Base-by-base conservation (phyloP, 352 stramenopile species). In the Phytophthora idaei region DNA sequence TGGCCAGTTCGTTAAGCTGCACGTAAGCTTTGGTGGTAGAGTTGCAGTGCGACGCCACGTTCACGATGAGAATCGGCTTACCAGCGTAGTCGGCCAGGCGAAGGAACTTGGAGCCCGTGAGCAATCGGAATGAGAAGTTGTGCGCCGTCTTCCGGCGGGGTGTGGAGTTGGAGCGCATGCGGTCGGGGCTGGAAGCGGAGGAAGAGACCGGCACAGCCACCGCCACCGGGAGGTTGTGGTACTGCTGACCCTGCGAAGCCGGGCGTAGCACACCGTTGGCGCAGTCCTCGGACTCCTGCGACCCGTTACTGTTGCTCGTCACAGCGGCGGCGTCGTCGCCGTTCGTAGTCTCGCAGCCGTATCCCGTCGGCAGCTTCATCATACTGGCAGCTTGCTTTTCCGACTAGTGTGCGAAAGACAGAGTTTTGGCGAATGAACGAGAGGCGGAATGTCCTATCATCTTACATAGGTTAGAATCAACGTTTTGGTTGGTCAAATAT, bases 11-110 rank as follows among this genome's bases (percentile, higher is more conserved):
- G 52, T 90, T 93, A 11, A 93, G 75, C 71, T 91, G 80, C 55
- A 73, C 28, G 65, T 93, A 93, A 41, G 77, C 81, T 62, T 89
- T 90, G 50, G 76, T 80, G 14, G 85, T 93, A 36, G 85, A 91
- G 65, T 90, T 93, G 61, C 85, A 93, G 59, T 93, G 85, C 57
- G 85, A 93, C 62, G 85, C 85, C 27, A 93, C 85, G 64, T 93
- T 93, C 57, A 90, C 81, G 39, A 93, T 79, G 25, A 93, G 67
- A 42, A 91, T 67, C 6, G 78, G 71, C 61, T 91, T 91, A 56
- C 83, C 82, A 11, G 72, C 71, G 57, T 77, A 93, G 64, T 93
- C 85, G 2, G 81, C 74, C 50, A 93, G 76, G 4, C 82, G 85
- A 28, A 93, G 76, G 53, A 86, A 81, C 4, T 87, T 78, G 52